phyloP scores from a whole-genome alignment of 768 basidiomycete genomes.

The Panaeolus cyanescens region DNA sequence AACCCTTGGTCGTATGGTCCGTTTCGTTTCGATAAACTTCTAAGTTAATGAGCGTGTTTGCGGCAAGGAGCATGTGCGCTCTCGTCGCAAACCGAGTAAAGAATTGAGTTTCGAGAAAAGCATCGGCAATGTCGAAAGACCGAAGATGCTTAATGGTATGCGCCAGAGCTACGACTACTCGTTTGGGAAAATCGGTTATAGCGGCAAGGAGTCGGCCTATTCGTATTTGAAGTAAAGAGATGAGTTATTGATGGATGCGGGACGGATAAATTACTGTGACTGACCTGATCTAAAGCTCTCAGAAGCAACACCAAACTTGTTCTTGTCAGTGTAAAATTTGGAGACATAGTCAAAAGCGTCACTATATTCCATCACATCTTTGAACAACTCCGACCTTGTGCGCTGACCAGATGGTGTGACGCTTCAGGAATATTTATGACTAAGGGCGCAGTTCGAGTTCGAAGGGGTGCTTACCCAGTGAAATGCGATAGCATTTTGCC shows the following conservation, averaged over 20 bases:
- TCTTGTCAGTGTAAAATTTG: conserved; percentile 64
- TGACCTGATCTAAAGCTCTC: conserved; percentile 48
- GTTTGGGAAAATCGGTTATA: conserved; percentile 66
- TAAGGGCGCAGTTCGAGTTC: not conserved
- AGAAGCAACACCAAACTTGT: conserved; percentile 37
- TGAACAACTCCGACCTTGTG: conserved; percentile 66
- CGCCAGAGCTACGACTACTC: conserved; percentile 72
- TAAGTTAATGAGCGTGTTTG: conserved; percentile 85
- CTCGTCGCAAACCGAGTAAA: conserved; percentile 78
- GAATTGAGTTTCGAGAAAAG: conserved; percentile 74
- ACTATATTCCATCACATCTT: conserved; percentile 55
- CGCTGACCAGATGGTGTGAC: conserved; percentile 37
- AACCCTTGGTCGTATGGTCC: conserved; percentile 71
- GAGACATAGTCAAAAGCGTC: conserved; percentile 71
- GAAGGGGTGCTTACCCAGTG: conserved; percentile 46
- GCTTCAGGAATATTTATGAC: conserved; percentile 26
- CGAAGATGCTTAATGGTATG: conserved; percentile 71
- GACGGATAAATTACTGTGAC: conserved; percentile 12
- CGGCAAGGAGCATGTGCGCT: conserved; percentile 85
- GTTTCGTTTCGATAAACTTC: conserved; percentile 95
- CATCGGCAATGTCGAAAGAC: conserved; percentile 76
- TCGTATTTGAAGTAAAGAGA: not conserved
- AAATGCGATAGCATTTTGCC: conserved; percentile 77
- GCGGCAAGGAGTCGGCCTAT: conserved; percentile 65
- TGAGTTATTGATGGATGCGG: not conserved